Evolutionary conservation across 2,329 filamentous ascomycete genomes (phyloP).

Genomic region (Cladophialophora yegresii): DNA sequence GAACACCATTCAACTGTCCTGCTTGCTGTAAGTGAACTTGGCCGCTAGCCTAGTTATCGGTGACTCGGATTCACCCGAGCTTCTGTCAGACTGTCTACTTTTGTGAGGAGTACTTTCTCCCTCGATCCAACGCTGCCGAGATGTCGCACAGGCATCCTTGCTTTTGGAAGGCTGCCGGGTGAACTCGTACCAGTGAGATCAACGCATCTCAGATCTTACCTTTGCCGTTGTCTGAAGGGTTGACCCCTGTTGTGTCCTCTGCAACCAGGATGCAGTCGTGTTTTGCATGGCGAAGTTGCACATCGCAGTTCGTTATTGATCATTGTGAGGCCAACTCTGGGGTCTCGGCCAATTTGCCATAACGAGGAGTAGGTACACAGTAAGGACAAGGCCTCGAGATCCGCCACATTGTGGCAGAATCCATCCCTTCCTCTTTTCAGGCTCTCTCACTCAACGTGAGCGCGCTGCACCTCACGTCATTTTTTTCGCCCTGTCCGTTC

Average conservation of each 20-base stretch:
- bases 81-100: neutral
- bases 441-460: neutral
- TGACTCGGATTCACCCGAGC: neutral
- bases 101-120: neutral
- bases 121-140: neutral
- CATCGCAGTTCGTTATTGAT: too few relatives aligned
- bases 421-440: neutral
- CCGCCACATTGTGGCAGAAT: neutral
- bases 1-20: neutral
- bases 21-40: neutral
- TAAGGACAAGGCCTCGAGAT: neutral
- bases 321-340: neutral
- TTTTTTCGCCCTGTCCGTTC: neutral
- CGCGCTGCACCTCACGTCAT: neutral
- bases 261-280: slow-evolving; percentile 8
- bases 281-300: neutral
- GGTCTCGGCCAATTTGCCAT: neutral
- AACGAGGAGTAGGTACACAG: too few relatives aligned
- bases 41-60: neutral
- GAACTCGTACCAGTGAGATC: slow-evolving; percentile 1
- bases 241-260: neutral
- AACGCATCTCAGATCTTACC: slow-evolving; percentile 1
- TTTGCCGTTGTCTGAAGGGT: neutral
- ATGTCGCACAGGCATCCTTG: neutral
- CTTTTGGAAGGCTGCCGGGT: neutral